A percentile compares a stretch with the other conserved stretches of the same genome.
phyloP scores from a whole-genome alignment of 257 asterid species.

The Osmanthus fragrans region DNA sequence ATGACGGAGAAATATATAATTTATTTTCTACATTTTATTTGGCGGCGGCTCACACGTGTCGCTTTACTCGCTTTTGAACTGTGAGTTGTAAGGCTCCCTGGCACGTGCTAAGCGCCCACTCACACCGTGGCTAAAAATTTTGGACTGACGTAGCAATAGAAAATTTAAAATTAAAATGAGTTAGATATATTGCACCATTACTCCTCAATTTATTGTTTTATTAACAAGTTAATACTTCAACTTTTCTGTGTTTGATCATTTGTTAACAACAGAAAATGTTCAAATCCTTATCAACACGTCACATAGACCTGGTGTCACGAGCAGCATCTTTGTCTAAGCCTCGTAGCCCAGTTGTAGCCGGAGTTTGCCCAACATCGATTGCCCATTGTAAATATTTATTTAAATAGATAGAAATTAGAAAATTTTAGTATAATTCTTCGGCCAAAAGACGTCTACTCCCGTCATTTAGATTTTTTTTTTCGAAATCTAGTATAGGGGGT shows the following conservation, averaged over 20 bases:
- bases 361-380: too few species aligned
- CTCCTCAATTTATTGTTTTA: not conserved
- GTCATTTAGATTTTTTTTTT: too few species aligned
- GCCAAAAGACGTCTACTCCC: too few species aligned
- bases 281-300: too few species aligned
- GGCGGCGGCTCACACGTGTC: constrained; percentile 59
- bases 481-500: too few species aligned
- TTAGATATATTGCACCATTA: not conserved
- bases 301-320: too few species aligned
- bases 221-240: not conserved
- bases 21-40: constrained; percentile 17
- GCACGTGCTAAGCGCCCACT: constrained; percentile 14
- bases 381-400: too few species aligned
- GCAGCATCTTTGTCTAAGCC: too few species aligned
- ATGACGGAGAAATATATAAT: constrained; percentile 21
- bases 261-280: too few species aligned
- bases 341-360: too few species aligned
- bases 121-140: not conserved
- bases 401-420: too few species aligned
- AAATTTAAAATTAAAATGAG: not conserved
- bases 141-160: not conserved
- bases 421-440: too few species aligned
- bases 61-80: constrained; percentile 15
- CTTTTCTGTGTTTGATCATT: not conserved
- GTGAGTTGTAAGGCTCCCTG: constrained; percentile 19